Conservation (phyloP, 306 rosid genomes). For the Leucaena leucocephala region DNA sequence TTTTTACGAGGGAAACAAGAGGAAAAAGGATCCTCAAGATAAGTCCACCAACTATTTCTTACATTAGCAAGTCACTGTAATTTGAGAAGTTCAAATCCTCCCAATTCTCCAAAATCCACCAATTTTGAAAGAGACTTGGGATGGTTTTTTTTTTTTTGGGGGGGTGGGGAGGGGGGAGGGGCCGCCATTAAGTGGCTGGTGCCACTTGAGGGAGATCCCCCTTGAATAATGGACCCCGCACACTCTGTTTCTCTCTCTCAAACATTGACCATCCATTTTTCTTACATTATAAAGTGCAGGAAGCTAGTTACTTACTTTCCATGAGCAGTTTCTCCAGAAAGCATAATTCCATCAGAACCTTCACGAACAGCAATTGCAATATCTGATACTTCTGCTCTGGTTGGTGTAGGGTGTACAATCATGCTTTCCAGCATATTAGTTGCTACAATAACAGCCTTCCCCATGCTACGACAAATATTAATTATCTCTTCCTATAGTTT, state of each 20-base stretch:
- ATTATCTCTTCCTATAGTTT: conserved; percentile 86
- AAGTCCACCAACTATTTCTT: not conserved
- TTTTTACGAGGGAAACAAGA: not conserved
- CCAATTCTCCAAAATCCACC: no score
- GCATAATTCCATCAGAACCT: conserved; percentile 96
- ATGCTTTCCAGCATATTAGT: conserved; percentile 99
- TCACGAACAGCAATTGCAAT: conserved; percentile 99
- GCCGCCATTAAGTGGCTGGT: no score
- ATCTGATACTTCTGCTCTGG: conserved; percentile 98
- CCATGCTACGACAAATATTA: conserved; percentile 92
- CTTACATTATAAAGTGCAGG: not conserved
- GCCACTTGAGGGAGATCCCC: no score
- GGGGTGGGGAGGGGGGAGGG: no score
- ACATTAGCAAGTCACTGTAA: conserved; percentile 17
- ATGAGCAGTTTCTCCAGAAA: conserved; percentile 99
- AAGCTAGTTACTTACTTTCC: conserved; percentile 77
- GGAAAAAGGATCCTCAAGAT: no score
- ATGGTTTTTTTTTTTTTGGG: no score
- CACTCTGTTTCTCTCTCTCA: not conserved
- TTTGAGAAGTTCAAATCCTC: not conserved
- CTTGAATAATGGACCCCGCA: not conserved
- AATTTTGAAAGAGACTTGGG: no score
- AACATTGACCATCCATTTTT: not conserved
- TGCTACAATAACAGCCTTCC: conserved; percentile 97
- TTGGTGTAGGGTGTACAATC: conserved; percentile 98